phyloP scores from a whole-genome alignment of 2,329 filamentous ascomycete genomes.

The Penicillium sp. region DNA sequence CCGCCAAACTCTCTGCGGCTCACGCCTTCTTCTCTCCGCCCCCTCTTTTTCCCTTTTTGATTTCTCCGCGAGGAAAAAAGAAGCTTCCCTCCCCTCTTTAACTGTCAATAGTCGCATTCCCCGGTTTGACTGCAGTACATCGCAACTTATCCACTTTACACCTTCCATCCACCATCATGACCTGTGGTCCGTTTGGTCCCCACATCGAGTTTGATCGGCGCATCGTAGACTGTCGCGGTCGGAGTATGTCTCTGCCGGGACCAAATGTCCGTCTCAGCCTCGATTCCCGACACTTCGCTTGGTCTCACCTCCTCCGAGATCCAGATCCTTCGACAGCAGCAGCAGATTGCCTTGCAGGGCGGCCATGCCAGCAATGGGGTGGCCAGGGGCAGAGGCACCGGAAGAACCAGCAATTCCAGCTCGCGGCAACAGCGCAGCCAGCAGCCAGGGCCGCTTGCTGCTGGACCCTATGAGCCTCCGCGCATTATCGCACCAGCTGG shows the following conservation, averaged over 20 bases:
- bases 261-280: slow-evolving; percentile 61
- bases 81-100: slow-evolving; percentile 10
- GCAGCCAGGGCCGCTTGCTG: slow-evolving; percentile 59
- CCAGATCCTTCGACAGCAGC: slow-evolving; percentile 75
- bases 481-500: slow-evolving; percentile 62
- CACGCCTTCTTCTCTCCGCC: slow-evolving; percentile 20
- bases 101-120: slow-evolving; percentile 9
- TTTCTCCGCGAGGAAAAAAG: slow-evolving; percentile 10
- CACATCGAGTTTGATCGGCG: slow-evolving; percentile 41
- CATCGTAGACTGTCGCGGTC: slow-evolving; percentile 43
- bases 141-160: slow-evolving; percentile 10
- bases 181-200: slow-evolving; percentile 39
- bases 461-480: slow-evolving; percentile 63
- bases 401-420: slow-evolving; percentile 56
- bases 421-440: slow-evolving; percentile 75
- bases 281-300: slow-evolving; percentile 82
- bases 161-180: slow-evolving; percentile 40
- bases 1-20: slow-evolving; percentile 22
- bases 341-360: slow-evolving; percentile 70
- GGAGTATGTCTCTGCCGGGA: slow-evolving; percentile 47
- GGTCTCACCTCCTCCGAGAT: slow-evolving; percentile 81
- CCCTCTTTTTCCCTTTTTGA: slow-evolving; percentile 12
- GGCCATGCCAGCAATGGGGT: slow-evolving; percentile 48
- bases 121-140: slow-evolving; percentile 12
- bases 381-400: slow-evolving; percentile 53